Evolutionary conservation across 306 rosid genomes (phyloP).

Genomic region (Prunus campanulata): DNA sequence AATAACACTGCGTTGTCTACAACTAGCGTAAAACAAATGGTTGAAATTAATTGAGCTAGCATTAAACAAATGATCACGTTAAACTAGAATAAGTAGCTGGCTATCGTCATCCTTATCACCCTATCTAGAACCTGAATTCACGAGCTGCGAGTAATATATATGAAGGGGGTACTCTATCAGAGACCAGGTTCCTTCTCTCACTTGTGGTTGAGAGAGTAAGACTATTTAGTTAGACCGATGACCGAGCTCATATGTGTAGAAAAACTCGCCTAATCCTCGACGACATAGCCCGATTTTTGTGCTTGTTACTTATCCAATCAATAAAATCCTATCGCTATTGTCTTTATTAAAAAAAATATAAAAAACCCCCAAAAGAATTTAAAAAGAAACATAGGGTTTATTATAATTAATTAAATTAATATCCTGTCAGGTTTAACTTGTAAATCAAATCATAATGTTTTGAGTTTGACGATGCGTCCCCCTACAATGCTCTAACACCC

Average conservation of each 20-base stretch:
- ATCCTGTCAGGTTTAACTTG: conserved; percentile 18
- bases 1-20: neutral
- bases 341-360: too few relatives aligned
- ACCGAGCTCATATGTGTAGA: too few relatives aligned
- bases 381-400: neutral
- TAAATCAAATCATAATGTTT: conserved; percentile 11
- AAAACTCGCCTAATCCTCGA: too few relatives aligned
- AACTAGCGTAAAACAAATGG: neutral
- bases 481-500: conserved; percentile 50
- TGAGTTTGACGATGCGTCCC: conserved; percentile 31
- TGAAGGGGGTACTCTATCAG: neutral
- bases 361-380: neutral
- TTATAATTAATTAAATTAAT: too few relatives aligned
- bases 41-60: neutral
- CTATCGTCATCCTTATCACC: conserved; percentile 8
- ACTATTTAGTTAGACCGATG: fast-evolving
- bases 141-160: conserved; percentile 37
- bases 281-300: too few relatives aligned
- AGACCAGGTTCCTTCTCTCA: fast-evolving
- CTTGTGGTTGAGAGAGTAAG: too few relatives aligned
- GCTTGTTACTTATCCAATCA: fast-evolving
- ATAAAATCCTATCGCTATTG: too few relatives aligned
- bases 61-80: conserved; percentile 15
- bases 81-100: neutral
- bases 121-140: conserved; percentile 41